phyloP scores from a whole-genome alignment of 1,284 basidiomycete species.

The Sanghuangporus sanghuang region DNA sequence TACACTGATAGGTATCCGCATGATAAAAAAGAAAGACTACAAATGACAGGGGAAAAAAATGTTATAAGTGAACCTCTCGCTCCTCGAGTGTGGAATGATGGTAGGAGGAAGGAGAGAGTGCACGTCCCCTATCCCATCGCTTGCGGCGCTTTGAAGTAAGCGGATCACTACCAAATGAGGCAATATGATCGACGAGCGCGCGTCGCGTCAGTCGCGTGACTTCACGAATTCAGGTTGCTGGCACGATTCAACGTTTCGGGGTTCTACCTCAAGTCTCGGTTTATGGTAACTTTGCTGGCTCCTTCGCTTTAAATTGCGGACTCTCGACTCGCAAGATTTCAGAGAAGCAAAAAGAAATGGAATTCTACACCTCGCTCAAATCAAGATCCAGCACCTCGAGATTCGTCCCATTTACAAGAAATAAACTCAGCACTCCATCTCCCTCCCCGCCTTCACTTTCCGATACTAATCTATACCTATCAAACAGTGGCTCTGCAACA shows the following conservation, averaged over 20 bases:
- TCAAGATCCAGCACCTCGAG: slow-evolving; percentile 33
- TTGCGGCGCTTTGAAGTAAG: not conserved
- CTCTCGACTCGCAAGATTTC: not conserved
- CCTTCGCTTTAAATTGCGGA: no score
- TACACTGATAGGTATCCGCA: slow-evolving; percentile 15
- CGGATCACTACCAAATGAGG: not conserved
- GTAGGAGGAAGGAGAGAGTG: not conserved
- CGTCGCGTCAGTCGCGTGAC: slow-evolving; percentile 2
- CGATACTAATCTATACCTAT: slow-evolving; percentile 30
- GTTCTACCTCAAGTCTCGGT: not conserved
- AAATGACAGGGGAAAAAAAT: not conserved
- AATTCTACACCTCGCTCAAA: not conserved
- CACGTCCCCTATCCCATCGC: not conserved
- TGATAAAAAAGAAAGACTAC: slow-evolving; percentile 4
- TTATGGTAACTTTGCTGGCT: no score
- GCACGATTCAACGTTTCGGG: not conserved
- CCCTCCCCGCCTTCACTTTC: slow-evolving; percentile 20
- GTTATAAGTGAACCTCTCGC: not conserved
- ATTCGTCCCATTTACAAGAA: slow-evolving; percentile 32
- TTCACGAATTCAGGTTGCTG: not conserved
- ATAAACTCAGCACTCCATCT: slow-evolving; percentile 34
- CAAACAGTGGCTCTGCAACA: slow-evolving; percentile 34
- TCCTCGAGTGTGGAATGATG: not conserved
- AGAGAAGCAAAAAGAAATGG: not conserved
- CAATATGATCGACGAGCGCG: not conserved